Conservation (phyloP, 2,329 filamentous ascomycete genomes). For the Colletotrichum tamarilloi region DNA sequence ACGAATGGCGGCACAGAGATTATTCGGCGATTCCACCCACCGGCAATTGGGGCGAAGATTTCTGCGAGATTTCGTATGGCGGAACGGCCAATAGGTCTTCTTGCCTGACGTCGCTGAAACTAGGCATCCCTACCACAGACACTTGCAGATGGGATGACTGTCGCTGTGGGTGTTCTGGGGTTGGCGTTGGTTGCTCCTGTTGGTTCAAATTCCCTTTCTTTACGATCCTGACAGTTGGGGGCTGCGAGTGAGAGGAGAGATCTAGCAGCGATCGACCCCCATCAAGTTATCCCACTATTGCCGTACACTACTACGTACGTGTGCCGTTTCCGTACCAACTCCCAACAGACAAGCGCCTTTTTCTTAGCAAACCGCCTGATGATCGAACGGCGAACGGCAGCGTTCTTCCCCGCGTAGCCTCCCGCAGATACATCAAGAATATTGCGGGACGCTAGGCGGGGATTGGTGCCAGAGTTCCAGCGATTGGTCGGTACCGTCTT, state of each 20-base stretch:
- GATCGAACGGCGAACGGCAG: background rate
- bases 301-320: too few species aligned
- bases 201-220: slow-evolving; percentile 1
- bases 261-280: background rate
- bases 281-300: background rate
- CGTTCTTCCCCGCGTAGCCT: background rate
- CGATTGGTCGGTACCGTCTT: slow-evolving; percentile 5
- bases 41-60: slow-evolving; percentile 27
- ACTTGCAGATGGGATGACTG: slow-evolving; percentile 13
- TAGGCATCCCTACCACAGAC: background rate
- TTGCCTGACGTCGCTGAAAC: slow-evolving; percentile 22
- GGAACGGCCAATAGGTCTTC: slow-evolving; percentile 14
- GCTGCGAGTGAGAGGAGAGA: background rate
- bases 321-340: background rate
- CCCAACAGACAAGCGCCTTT: background rate
- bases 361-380: slow-evolving; percentile 3
- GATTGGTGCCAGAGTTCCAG: slow-evolving; percentile 3
- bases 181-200: background rate
- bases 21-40: slow-evolving; percentile 23
- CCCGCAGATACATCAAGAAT: background rate
- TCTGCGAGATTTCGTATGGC: slow-evolving; percentile 26
- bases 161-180: slow-evolving; percentile 22
- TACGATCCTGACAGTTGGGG: background rate
- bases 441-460: background rate
- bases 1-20: slow-evolving; percentile 22